Evolutionary conservation across 768 basidiomycete species (phyloP), one percentile per base, ranked within the genome.

Genomic region (Pisolithus tinctorius): DNA sequence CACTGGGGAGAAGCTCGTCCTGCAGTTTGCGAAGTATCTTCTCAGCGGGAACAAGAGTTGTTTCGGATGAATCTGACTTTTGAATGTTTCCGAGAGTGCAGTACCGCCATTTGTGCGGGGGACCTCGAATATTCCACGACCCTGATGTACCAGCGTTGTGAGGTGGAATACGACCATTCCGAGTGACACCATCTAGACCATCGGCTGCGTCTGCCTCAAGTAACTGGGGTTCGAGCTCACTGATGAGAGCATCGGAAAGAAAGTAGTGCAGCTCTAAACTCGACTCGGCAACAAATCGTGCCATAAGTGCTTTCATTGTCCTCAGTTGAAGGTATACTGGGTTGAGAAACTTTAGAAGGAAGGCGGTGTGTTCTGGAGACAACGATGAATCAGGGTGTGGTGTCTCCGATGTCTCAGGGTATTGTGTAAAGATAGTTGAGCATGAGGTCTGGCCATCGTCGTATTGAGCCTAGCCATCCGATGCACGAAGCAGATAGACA

Each of bases 51-150:
- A 54, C 46, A 17, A 39, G 6, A 6, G 27, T 11, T 26, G 41
- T 26, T 23, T 45, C 20, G 6, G 39, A 30, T 16, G 52, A 25
- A 16, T 52, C 43, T 27, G 45, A 38, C 20, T 42, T 47, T 13
- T 42, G 44, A 34, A 2, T 14, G 9, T 27, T 25, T 7, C 50
- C 42, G 26, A 94, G 82, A 3, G 78, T 75, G 66, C 88, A 86
- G 74, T 93, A 97, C 31, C 95, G 89, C 79, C 90, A 91, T 66
- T 94, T 93, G 67, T 94, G 93, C 27, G 95, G 92, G 1, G 95
- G 95, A 2, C 94, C 93, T 60, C 81, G 81, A 62, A 89, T 59
- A 13, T 63, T 60, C 93, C 93, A 98, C 4, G 73, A 70, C 3
- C 70, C 74, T 30, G 70, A 69, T 1, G 69, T 60, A 13, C 93